Evolutionary conservation across 768 basidiomycete species (phyloP).

Genomic region (Podaxis sp.): DNA sequence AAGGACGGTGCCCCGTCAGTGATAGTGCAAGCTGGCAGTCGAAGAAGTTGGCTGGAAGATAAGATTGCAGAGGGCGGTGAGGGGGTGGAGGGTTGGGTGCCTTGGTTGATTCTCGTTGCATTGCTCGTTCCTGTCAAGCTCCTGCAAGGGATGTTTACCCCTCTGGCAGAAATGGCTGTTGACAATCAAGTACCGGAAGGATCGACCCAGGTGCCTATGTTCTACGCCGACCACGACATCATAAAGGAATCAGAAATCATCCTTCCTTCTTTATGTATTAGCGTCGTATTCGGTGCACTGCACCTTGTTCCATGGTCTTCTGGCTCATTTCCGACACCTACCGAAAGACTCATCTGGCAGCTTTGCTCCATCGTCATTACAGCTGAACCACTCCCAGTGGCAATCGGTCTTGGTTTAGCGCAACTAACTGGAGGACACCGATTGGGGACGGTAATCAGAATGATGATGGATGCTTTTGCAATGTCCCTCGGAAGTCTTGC

Average conservation of each 20-base stretch:
- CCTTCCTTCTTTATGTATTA: not conserved
- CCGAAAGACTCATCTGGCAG: not conserved
- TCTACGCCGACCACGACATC: not conserved
- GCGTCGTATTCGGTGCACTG: not conserved
- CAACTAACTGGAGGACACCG: not conserved
- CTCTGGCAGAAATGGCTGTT: not conserved
- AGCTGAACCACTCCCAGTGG: not conserved
- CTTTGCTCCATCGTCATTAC: not conserved
- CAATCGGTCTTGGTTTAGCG: not conserved
- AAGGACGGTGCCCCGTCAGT: not conserved
- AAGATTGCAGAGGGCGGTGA: not conserved
- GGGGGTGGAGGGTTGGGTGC: not conserved
- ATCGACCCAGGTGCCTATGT: not conserved
- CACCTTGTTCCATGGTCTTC: not conserved
- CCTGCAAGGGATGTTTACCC: not conserved
- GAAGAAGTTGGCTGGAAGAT: not conserved
- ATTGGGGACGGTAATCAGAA: not conserved
- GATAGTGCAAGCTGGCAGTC: not conserved
- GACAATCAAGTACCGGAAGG: not conserved
- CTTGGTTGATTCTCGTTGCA: not conserved
- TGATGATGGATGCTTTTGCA: not conserved
- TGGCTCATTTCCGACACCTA: not conserved
- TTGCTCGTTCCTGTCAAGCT: not conserved
- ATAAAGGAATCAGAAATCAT: not conserved
- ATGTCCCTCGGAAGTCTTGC: not conserved